A percentile compares a stretch with the other conserved stretches of the same genome.
These are phyloP conservation scores for Volvox carteri DNA, from an alignment of 163 green algal genomes.

Conservation along the genomic window DNA sequence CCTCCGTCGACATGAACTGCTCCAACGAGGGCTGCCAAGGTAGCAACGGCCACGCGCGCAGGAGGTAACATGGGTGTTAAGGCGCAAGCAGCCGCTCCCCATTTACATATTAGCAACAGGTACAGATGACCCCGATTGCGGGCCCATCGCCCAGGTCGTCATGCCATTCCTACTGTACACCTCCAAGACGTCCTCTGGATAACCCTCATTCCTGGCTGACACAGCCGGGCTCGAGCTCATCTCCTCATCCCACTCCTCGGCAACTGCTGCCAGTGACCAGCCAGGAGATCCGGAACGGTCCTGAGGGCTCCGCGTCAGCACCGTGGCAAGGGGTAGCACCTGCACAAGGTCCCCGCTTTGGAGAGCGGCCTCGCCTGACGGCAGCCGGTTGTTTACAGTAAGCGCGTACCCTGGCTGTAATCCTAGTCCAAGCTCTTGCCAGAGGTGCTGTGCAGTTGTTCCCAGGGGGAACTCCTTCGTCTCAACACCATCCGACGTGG, in stretches of 20 bases:
- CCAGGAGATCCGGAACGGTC: neutral
- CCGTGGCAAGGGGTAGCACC: conserved; percentile 49
- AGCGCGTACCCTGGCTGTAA: conserved; percentile 56
- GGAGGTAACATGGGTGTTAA: neutral
- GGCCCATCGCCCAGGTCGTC: conserved; percentile 21
- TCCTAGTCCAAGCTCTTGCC: conserved; percentile 46
- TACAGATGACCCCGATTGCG: conserved; percentile 8
- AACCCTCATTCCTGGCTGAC: neutral
- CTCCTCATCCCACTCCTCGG: conserved; percentile 43
- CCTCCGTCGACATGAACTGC: neutral
- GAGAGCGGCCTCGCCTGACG: conserved; percentile 32
- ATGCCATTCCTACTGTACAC: conserved; percentile 47
- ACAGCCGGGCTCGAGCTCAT: neutral
- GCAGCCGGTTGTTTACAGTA: conserved; percentile 61
- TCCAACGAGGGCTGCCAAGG: conserved; percentile 28
- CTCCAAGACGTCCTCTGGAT: neutral
- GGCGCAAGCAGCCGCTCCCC: neutral
- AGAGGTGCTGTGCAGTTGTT: conserved; percentile 56
- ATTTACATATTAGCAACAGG: neutral
- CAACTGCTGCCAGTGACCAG: conserved; percentile 21
- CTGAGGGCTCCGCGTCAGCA: conserved; percentile 30
- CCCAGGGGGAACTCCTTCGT: conserved; percentile 51
- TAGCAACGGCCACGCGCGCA: conserved; percentile 14
- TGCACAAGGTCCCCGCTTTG: conserved; percentile 64
- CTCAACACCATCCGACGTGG: conserved; percentile 61